Conservation (phyloP, 208 protist species). For the Novymonas esmeraldas region DNA sequence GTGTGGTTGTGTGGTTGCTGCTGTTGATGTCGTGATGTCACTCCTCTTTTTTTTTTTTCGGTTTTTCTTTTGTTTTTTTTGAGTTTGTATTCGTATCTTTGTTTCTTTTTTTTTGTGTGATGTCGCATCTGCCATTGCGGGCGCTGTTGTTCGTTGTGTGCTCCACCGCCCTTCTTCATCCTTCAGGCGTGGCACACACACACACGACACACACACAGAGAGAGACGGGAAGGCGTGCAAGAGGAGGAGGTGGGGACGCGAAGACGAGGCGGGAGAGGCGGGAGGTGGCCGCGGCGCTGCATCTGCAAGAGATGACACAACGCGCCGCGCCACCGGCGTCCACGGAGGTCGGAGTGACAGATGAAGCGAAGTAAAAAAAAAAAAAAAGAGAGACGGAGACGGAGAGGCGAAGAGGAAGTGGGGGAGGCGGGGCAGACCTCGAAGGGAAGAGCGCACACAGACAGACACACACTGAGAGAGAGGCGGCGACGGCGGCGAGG, state of each 20-base stretch:
- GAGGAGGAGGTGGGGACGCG: background rate
- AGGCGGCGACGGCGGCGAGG: background rate
- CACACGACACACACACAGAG: background rate
- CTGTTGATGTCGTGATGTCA: background rate
- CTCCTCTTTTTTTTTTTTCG: background rate
- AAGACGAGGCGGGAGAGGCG: background rate
- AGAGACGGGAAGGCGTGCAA: background rate
- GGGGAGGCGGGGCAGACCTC: background rate
- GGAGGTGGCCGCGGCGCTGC: background rate
- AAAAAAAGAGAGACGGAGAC: conserved; percentile 8
- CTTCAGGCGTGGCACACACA: background rate
- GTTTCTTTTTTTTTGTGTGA: background rate
- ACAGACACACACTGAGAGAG: background rate
- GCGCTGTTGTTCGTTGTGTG: background rate
- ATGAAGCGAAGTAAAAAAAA: conserved; percentile 1
- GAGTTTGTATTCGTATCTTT: background rate
- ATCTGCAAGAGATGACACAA: background rate
- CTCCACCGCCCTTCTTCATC: background rate
- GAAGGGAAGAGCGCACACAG: background rate
- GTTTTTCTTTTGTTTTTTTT: background rate
- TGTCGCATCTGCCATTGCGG: background rate
- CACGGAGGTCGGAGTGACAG: background rate
- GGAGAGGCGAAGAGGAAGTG: background rate
- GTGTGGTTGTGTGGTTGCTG: background rate
- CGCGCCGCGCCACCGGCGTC: too few relatives aligned